These are phyloP conservation scores for Rosa chinensis DNA, from an alignment of 306 rosid species.

Conservation along the genomic window DNA sequence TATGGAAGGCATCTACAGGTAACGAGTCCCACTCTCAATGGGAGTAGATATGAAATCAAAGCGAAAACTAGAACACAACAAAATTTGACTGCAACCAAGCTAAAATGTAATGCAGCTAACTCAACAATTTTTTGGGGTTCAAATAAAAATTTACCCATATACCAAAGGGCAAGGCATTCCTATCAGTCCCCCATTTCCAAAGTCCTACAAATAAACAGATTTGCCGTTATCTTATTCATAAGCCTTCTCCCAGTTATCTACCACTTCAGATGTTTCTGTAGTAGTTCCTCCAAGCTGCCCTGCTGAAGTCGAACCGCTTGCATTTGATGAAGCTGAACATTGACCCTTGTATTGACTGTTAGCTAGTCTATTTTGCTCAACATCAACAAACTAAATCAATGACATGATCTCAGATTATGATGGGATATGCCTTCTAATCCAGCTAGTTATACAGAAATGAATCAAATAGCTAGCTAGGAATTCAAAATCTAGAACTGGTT, in stretches of 20 bases:
- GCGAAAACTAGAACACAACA: background rate
- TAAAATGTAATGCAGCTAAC: background rate
- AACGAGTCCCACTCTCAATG: background rate
- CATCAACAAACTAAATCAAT: too few species aligned
- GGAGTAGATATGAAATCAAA: background rate
- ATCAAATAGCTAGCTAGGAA: too few species aligned
- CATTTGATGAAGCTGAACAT: constrained; percentile 17
- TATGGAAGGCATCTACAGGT: background rate
- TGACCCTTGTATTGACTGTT: too few species aligned
- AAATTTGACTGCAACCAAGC: background rate
- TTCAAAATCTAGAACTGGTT: too few species aligned
- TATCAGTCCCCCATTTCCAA: constrained; percentile 15
- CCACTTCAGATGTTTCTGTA: constrained; percentile 55
- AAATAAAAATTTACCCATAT: constrained; percentile 21
- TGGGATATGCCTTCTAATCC: too few species aligned
- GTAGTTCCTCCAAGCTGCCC: constrained; percentile 32
- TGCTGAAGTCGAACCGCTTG: constrained; percentile 26
- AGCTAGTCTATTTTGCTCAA: too few species aligned
- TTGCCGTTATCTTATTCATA: constrained; percentile 37
- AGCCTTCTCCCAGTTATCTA: constrained; percentile 92
- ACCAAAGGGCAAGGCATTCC: constrained; percentile 16
- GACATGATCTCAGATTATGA: too few species aligned
- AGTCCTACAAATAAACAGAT: constrained; percentile 10
- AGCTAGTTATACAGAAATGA: too few species aligned
- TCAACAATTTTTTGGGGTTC: background rate